Conservation (phyloP, 176 grass and related monocot species). For the Cenchrus purpureus region DNA sequence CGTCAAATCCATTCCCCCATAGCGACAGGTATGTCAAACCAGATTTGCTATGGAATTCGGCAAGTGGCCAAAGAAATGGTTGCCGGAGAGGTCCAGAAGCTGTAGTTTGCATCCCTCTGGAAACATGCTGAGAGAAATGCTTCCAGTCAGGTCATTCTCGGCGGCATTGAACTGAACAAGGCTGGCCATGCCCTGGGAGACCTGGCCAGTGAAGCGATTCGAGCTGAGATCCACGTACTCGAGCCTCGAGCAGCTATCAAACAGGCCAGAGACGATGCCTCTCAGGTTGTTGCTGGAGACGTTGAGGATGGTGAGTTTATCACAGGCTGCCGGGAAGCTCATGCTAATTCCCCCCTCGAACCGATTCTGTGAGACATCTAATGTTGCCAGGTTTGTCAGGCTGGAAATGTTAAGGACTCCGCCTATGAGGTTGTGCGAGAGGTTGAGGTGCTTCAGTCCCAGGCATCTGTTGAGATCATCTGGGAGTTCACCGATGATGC, state of each 20-base stretch:
- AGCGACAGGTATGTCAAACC: conserved; percentile 26
- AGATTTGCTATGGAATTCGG: conserved; percentile 51
- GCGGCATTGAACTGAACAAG: conserved; percentile 42
- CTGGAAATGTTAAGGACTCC: conserved; percentile 48
- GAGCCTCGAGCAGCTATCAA: conserved; percentile 47
- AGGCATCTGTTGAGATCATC: conserved; percentile 50
- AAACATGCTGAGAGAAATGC: conserved; percentile 24
- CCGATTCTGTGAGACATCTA: conserved; percentile 58
- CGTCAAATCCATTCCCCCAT: background rate
- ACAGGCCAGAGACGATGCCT: conserved; percentile 23
- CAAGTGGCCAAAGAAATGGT: conserved; percentile 41
- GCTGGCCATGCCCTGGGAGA: conserved; percentile 39
- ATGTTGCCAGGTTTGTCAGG: conserved; percentile 35
- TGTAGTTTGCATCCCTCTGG: background rate
- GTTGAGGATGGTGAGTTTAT: conserved; percentile 43
- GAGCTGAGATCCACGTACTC: conserved; percentile 50
- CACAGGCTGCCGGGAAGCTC: conserved; percentile 43
- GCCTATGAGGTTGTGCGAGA: conserved; percentile 49
- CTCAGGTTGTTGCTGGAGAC: conserved; percentile 55
- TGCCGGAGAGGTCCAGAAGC: background rate
- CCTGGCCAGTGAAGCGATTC: conserved; percentile 50
- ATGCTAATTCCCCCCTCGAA: conserved; percentile 30
- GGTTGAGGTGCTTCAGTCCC: conserved; percentile 55
- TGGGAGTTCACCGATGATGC: conserved; percentile 33
- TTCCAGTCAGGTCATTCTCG: conserved; percentile 54